Evolutionary conservation across 129 eudicot species (phyloP).

Genomic region (Heracleum sosnowskyi): DNA sequence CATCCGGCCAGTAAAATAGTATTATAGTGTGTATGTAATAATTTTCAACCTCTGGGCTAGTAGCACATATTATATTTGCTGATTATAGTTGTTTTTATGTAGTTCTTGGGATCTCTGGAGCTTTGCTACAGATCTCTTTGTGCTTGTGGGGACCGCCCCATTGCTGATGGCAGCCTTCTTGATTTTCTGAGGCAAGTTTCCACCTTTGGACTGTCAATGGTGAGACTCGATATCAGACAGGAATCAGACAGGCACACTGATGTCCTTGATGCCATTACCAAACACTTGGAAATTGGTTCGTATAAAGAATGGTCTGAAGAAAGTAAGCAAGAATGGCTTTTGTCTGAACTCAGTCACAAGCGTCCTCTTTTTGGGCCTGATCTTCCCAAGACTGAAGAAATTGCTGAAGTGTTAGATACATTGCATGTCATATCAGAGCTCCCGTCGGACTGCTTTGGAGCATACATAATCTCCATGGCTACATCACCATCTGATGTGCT

Average conservation of each 20-base stretch:
- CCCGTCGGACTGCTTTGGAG: conserved; percentile 96
- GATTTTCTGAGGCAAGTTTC: conserved; percentile 92
- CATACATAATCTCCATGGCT: conserved; percentile 97
- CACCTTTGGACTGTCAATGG: conserved; percentile 90
- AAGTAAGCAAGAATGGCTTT: conserved; percentile 83
- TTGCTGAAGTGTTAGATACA: conserved; percentile 86
- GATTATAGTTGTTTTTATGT: conserved; percentile 12
- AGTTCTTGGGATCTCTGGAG: conserved; percentile 97
- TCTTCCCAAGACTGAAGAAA: conserved; percentile 87
- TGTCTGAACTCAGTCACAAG: conserved; percentile 77
- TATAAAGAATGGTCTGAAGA: conserved; percentile 95
- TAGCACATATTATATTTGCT: background rate
- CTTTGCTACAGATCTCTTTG: conserved; percentile 91
- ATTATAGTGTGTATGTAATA: background rate
- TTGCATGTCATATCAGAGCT: conserved; percentile 80
- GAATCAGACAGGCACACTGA: conserved; percentile 97
- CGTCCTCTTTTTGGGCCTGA: conserved; percentile 93
- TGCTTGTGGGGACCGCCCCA: conserved; percentile 82
- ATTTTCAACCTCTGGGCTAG: background rate
- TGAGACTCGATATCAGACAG: conserved; percentile 90
- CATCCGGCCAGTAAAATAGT: background rate
- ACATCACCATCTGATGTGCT: conserved; percentile 92
- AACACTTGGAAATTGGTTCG: conserved; percentile 85
- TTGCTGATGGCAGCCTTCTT: conserved; percentile 95
- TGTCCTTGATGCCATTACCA: conserved; percentile 88